Percentiles rank a stretch among this genome's conserved stretches.
These are phyloP conservation scores for Penicillium olsonii DNA, from an alignment of 2,329 filamentous ascomycete species.

Conservation along the genomic window DNA sequence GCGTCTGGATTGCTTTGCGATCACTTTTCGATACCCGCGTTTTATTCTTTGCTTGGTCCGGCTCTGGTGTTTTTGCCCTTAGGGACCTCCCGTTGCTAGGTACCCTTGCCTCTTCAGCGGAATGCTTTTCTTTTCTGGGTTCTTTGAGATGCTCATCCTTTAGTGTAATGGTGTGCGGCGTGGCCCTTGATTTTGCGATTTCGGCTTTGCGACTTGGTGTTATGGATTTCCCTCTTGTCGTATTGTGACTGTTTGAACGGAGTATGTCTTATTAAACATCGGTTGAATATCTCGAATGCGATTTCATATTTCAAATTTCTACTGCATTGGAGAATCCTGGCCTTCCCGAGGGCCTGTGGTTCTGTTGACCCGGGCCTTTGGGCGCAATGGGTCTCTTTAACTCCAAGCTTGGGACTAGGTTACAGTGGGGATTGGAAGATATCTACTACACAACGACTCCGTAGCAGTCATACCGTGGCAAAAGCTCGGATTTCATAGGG, in stretches of 20 bases:
- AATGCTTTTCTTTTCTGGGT: conserved; percentile 1
- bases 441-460: no score
- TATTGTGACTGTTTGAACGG: neutral
- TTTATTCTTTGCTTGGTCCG: neutral
- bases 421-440: no score
- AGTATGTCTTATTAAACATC: conserved; percentile 2
- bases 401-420: no score
- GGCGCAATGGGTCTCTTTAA: no score
- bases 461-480: no score
- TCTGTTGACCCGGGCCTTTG: no score
- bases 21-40: conserved; percentile 15
- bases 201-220: conserved; percentile 14
- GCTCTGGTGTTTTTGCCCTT: conserved; percentile 4
- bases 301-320: neutral
- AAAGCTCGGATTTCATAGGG: no score
- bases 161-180: conserved; percentile 21
- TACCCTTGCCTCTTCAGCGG: conserved; percentile 4
- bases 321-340: neutral
- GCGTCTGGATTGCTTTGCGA: conserved; percentile 8
- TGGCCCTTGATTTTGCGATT: conserved; percentile 13
- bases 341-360: no score
- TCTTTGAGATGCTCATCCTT: conserved; percentile 1
- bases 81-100: neutral
- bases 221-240: conserved; percentile 3
- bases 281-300: neutral